Evolutionary conservation across 495 filamentous ascomycete genomes (phyloP).

Genomic region (Entonaema liquescens): DNA sequence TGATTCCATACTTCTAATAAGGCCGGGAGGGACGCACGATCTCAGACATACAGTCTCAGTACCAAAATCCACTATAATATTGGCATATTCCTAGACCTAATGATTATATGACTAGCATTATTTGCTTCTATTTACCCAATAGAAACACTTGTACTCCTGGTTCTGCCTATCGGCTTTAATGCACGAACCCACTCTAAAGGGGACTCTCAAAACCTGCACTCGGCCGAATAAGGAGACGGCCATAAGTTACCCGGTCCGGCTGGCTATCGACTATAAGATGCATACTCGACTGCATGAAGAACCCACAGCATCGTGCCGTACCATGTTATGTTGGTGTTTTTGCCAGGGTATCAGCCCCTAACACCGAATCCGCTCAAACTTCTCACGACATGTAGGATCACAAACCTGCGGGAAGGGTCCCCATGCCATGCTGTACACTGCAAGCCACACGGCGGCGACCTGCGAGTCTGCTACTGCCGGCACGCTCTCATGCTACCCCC

Average conservation of each 20-base stretch:
- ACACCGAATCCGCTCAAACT: slow-evolving; percentile 9
- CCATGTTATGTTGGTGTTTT: neutral
- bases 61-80: neutral
- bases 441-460: slow-evolving; percentile 14
- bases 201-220: slow-evolving; percentile 14
- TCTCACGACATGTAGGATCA: neutral
- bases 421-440: slow-evolving; percentile 24
- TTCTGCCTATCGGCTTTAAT: neutral
- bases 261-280: slow-evolving; percentile 3
- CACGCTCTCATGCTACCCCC: slow-evolving; percentile 10
- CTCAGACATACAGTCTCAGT: neutral
- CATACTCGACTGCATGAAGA: slow-evolving; percentile 7
- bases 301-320: neutral
- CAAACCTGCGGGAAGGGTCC: slow-evolving; percentile 27
- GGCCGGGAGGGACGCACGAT: neutral
- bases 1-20: neutral
- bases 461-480: slow-evolving; percentile 12
- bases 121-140: neutral
- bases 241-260: slow-evolving; percentile 7
- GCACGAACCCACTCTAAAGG: slow-evolving; percentile 4
- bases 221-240: slow-evolving; percentile 24
- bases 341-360: neutral
- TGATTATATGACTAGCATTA: slow-evolving; percentile 4
- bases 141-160: neutral
- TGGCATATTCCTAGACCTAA: neutral